Conservation (phyloP, 164 flowering plant genomes). For the Liquidambar formosana region DNA sequence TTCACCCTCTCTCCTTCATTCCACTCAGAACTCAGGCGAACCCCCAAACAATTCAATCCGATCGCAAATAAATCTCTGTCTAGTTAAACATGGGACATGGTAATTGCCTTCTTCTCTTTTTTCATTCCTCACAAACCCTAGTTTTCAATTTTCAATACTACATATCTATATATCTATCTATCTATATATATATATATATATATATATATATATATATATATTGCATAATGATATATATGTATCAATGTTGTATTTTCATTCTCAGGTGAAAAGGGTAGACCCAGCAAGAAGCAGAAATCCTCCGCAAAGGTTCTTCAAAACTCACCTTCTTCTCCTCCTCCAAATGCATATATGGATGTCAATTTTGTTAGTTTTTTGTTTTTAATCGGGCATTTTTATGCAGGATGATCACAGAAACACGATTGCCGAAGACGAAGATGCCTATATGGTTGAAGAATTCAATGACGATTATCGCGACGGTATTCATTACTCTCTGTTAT, state of each 20-base stretch:
- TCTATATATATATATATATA: no score
- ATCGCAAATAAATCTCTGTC: neutral
- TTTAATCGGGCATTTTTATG: neutral
- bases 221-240: neutral
- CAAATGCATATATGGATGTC: neutral
- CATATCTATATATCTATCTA: no score
- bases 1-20: neutral
- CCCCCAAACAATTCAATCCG: no score
- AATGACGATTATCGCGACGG: conserved; percentile 28
- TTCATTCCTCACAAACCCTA: neutral
- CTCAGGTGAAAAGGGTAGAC: conserved; percentile 62
- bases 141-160: neutral
- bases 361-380: neutral
- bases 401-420: conserved; percentile 29
- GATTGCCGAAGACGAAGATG: conserved; percentile 25
- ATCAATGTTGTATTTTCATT: neutral
- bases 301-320: conserved; percentile 31
- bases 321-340: neutral
- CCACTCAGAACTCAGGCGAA: no score
- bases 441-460: conserved; percentile 24
- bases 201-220: neutral
- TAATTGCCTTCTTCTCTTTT: neutral
- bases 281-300: conserved; percentile 49
- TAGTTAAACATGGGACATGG: neutral
- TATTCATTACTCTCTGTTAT: neutral